Percentiles rank a stretch among this genome's conserved stretches.
Evolutionary conservation across 345 rosid genomes (phyloP).

Genomic region (Eutrema heterophyllum): DNA sequence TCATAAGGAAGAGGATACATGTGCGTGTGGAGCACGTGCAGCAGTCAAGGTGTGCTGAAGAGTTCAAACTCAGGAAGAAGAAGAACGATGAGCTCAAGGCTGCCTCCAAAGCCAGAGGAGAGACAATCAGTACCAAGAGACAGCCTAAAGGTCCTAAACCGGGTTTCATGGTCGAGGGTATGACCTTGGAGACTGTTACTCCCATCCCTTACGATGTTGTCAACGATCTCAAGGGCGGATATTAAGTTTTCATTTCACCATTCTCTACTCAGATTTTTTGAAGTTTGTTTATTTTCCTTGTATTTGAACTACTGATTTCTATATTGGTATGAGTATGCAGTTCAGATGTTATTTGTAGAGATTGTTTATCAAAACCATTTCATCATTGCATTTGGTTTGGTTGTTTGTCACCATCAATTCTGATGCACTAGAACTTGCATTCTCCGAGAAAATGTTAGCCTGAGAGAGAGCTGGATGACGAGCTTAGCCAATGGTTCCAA

Average conservation of each 20-base stretch:
- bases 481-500: too few species aligned
- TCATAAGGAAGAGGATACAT: constrained; percentile 68
- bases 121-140: constrained; percentile 64
- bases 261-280: not conserved
- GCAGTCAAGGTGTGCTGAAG: constrained; percentile 66
- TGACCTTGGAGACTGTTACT: constrained; percentile 67
- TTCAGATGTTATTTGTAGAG: not conserved
- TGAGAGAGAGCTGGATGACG: too few species aligned
- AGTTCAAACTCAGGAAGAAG: constrained; percentile 47
- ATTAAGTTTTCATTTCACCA: constrained; percentile 18
- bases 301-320: not conserved
- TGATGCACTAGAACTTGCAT: too few species aligned
- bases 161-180: constrained; percentile 76
- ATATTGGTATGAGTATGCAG: not conserved
- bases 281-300: not conserved
- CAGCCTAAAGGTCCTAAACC: constrained; percentile 71
- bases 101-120: constrained; percentile 59
- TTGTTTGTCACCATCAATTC: not conserved
- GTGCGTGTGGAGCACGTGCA: constrained; percentile 66
- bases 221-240: constrained; percentile 78
- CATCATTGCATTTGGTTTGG: not conserved
- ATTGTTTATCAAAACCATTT: not conserved
- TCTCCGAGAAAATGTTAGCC: too few species aligned
- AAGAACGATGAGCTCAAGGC: constrained; percentile 56
- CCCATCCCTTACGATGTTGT: constrained; percentile 79